Evolutionary conservation across 2,329 filamentous ascomycete genomes (phyloP).

Genomic region (Hypoxylon sp.): DNA sequence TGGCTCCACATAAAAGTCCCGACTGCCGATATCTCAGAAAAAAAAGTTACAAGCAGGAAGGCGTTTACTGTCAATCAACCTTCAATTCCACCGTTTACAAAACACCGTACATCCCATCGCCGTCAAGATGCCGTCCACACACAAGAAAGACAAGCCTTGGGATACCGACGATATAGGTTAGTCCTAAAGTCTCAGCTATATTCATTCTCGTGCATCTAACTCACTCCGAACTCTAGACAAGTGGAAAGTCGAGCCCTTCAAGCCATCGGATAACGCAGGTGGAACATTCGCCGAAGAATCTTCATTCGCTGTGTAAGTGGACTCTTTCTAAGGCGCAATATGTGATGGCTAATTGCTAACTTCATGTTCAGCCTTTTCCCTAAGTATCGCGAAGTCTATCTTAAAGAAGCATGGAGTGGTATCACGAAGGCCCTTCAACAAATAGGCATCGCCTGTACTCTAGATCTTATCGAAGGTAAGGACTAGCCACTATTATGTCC

Average conservation of each 20-base stretch:
- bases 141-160: constrained; percentile 93
- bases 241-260: constrained; percentile 93
- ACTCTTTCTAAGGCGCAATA: background rate
- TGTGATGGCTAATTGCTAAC: constrained; percentile 2
- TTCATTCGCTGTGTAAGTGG: constrained; percentile 72
- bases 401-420: constrained; percentile 89
- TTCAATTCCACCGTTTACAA: constrained; percentile 10
- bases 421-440: constrained; percentile 91
- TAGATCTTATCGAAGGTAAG: constrained; percentile 90
- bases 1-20: constrained; percentile 31
- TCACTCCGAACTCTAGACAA: constrained; percentile 77
- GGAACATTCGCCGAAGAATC: constrained; percentile 95
- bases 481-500: constrained; percentile 4
- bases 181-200: constrained; percentile 73
- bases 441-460: constrained; percentile 87
- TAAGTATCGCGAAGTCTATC: constrained; percentile 95
- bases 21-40: constrained; percentile 34
- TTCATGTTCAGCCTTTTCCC: constrained; percentile 79
- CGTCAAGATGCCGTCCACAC: constrained; percentile 64
- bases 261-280: constrained; percentile 83
- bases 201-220: constrained; percentile 10
- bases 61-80: constrained; percentile 16
- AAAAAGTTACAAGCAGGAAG: constrained; percentile 32
- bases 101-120: constrained; percentile 15
- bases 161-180: constrained; percentile 98